Conservation (phyloP, 1,284 basidiomycete genomes). For the Tylopilus orsonianus region DNA sequence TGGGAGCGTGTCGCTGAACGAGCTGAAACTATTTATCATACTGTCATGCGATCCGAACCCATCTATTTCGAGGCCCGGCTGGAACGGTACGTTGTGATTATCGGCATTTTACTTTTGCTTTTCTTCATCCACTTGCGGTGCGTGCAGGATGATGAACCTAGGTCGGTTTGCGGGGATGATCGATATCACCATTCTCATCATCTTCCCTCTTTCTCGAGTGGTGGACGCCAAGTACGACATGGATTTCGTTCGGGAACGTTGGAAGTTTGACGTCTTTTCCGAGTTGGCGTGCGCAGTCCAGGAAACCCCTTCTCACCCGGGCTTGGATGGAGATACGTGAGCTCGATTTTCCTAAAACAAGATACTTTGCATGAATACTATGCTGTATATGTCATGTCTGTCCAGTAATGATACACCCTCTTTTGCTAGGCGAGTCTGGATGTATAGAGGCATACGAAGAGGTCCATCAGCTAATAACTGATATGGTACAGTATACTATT, state of each 20-base stretch:
- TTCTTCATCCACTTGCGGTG: not conserved
- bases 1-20: slow-evolving; percentile 83
- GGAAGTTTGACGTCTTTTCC: slow-evolving; percentile 39
- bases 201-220: slow-evolving; percentile 74
- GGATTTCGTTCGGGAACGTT: slow-evolving; percentile 59
- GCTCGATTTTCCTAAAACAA: slow-evolving; percentile 8
- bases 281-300: slow-evolving; percentile 27
- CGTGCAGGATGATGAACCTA: slow-evolving; percentile 61
- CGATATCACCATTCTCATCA: slow-evolving; percentile 75
- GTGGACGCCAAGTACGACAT: slow-evolving; percentile 70
- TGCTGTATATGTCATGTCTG: too few relatives aligned
- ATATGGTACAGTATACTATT: too few relatives aligned
- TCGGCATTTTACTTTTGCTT: not conserved
- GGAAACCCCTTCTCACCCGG: too few relatives aligned
- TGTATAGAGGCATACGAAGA: too few relatives aligned
- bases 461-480: too few relatives aligned
- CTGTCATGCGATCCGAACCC: slow-evolving; percentile 59
- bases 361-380: too few relatives aligned
- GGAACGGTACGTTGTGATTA: slow-evolving; percentile 51
- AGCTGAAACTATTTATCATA: slow-evolving; percentile 81
- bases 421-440: too few relatives aligned
- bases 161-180: slow-evolving; percentile 77
- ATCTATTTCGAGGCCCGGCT: slow-evolving; percentile 73
- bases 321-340: not conserved
- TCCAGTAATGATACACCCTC: too few relatives aligned